Conservation (phyloP, 2,329 filamentous ascomycete species). For the Hypomyces perniciosus region DNA sequence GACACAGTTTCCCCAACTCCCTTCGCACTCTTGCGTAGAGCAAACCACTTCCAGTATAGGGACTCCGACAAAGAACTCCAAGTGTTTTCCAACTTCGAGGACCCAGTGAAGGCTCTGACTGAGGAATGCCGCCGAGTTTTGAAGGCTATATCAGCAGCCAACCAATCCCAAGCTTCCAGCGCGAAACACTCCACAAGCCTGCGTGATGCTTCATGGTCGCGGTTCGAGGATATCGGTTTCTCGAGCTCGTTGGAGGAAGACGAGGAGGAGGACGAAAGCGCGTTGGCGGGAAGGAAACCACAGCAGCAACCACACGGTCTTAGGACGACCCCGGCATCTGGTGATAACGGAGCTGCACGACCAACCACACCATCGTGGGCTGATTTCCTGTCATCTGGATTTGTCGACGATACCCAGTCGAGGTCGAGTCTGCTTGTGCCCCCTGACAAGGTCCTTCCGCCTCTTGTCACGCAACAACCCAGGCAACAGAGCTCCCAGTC, state of each 20-base stretch:
- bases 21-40: conserved; percentile 81
- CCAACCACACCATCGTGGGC: conserved; percentile 98
- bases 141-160: conserved; percentile 78
- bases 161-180: conserved; percentile 72
- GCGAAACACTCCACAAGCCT: conserved; percentile 66
- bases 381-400: conserved; percentile 92
- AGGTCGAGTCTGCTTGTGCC: conserved; percentile 70
- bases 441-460: conserved; percentile 84
- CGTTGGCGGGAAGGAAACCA: conserved; percentile 33
- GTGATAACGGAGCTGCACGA: conserved; percentile 58
- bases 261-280: conserved; percentile 55
- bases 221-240: conserved; percentile 94
- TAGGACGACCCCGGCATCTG: conserved; percentile 60
- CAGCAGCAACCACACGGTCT: conserved; percentile 40
- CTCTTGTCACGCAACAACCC: conserved; percentile 53
- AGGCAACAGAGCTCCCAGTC: conserved; percentile 84
- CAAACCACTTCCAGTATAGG: conserved; percentile 92
- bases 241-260: conserved; percentile 67
- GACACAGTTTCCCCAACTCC: conserved; percentile 91
- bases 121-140: conserved; percentile 92
- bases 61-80: conserved; percentile 81
- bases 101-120: conserved; percentile 80
- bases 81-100: conserved; percentile 80
- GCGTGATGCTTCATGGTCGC: conserved; percentile 88
- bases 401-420: conserved; percentile 67